Conservation (phyloP, 139 green algal species). For the Zygnema cylindricum region DNA sequence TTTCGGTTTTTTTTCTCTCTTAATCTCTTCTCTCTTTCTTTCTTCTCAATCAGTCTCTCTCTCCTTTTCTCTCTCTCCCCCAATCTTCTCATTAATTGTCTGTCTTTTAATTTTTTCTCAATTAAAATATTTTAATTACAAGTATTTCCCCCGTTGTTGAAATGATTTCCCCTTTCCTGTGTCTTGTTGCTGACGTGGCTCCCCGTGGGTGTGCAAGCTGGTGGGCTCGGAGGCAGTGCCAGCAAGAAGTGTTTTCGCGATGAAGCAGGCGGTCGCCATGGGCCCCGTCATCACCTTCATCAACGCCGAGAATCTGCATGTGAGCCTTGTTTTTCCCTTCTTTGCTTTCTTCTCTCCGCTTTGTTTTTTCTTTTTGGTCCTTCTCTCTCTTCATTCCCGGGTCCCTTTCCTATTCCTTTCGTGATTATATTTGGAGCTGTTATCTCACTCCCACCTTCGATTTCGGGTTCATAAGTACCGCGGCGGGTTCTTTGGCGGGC, state of each 20-base stretch:
- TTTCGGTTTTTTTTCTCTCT: no score
- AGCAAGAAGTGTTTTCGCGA: constrained; percentile 60
- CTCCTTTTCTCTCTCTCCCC: no score
- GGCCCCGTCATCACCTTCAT: constrained; percentile 91
- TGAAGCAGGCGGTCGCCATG: constrained; percentile 74
- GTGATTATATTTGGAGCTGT: neutral
- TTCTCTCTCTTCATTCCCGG: neutral
- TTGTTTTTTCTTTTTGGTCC: neutral
- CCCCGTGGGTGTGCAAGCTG: constrained; percentile 66
- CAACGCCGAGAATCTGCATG: constrained; percentile 71
- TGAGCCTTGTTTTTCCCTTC: neutral
- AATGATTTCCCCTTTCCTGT: neutral
- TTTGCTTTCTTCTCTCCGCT: neutral
- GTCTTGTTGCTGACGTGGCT: neutral
- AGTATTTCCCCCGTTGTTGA: neutral
- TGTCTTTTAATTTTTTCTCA: neutral
- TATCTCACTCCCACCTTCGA: neutral
- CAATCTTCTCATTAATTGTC: neutral
- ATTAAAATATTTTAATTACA: neutral
- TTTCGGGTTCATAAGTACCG: constrained; percentile 83
- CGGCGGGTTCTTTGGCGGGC: constrained; percentile 65
- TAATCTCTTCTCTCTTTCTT: no score
- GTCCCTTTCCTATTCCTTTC: neutral
- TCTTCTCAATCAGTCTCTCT: no score
- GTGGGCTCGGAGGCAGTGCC: constrained; percentile 87